Conservation (phyloP, 768 basidiomycete species). For the Tricholomella constricta region DNA sequence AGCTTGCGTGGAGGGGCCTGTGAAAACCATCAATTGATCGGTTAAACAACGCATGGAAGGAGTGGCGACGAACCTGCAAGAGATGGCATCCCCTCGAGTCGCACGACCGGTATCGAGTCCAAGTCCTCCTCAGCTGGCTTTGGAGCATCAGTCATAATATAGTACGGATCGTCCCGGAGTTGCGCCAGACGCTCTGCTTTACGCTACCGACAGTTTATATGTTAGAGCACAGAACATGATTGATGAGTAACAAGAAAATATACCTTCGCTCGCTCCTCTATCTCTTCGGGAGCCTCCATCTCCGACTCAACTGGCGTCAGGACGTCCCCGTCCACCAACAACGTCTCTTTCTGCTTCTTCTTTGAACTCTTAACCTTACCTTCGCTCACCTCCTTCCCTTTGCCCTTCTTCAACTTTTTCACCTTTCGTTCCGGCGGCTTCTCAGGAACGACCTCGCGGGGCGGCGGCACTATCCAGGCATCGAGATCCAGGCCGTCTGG, state of each 20-base stretch:
- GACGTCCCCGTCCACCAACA: conserved; percentile 29
- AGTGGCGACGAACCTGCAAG: conserved; percentile 31
- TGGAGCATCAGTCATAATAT: conserved; percentile 69
- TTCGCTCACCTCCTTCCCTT: conserved; percentile 29
- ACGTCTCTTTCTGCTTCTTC: conserved; percentile 34
- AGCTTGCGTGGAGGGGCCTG: conserved; percentile 34
- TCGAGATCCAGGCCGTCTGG: conserved; percentile 90
- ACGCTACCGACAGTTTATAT: conserved; percentile 44
- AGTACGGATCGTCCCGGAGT: conserved; percentile 87
- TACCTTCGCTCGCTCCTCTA: conserved; percentile 64
- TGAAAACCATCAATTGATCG: background rate
- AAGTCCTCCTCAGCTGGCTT: conserved; percentile 55
- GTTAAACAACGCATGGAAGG: background rate
- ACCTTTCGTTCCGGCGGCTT: conserved; percentile 48
- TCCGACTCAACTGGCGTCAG: conserved; percentile 40
- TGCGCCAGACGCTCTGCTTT: conserved; percentile 76
- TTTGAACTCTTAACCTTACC: conserved; percentile 29
- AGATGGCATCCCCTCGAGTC: conserved; percentile 71
- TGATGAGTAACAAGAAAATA: background rate
- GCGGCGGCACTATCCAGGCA: conserved; percentile 76
- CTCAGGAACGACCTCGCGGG: conserved; percentile 39
- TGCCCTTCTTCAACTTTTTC: conserved; percentile 50
- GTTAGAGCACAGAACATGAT: background rate
- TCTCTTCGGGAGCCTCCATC: conserved; percentile 59
- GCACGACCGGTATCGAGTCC: conserved; percentile 92